phyloP scores from a whole-genome alignment of 1,139 yeast species.

The Pichia sp. region DNA sequence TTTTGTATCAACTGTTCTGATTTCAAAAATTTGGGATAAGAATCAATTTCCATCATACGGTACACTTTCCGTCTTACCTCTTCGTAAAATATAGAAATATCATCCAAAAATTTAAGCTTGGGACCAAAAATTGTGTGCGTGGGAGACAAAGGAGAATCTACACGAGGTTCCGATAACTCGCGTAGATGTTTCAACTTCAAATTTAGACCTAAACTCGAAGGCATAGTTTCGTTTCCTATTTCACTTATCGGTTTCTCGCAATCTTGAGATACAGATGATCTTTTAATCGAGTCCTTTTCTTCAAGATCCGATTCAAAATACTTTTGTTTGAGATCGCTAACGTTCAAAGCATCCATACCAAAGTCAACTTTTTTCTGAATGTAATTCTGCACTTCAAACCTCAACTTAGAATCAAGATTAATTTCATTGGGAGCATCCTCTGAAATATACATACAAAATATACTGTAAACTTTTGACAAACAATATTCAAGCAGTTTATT shows the following conservation, averaged over 20 bases:
- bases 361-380: conserved; percentile 6
- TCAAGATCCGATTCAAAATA: background rate
- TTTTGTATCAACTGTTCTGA: conserved; percentile 32
- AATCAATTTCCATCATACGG: conserved; percentile 63
- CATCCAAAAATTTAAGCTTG: conserved; percentile 32
- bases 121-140: conserved; percentile 22
- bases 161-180: too few relatives aligned
- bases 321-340: conserved; percentile 6
- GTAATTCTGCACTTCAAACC: conserved; percentile 38
- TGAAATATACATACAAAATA: conserved; percentile 63
- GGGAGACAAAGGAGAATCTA: conserved; percentile 18
- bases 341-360: conserved; percentile 2
- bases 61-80: conserved; percentile 42
- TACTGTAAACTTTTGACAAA: conserved; percentile 50
- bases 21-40: conserved; percentile 59
- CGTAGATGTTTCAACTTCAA: conserved; percentile 8
- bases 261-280: background rate
- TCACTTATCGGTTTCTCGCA: background rate
- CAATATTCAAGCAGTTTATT: conserved; percentile 43
- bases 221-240: background rate
- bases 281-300: background rate
- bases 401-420: conserved; percentile 57
- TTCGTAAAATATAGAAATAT: conserved; percentile 35
- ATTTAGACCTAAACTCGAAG: background rate
- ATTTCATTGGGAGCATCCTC: conserved; percentile 63